Percentiles rank a stretch among this genome's conserved stretches.
phyloP scores from a whole-genome alignment of 2,329 filamentous ascomycete genomes.

The Penicillium sp. region DNA sequence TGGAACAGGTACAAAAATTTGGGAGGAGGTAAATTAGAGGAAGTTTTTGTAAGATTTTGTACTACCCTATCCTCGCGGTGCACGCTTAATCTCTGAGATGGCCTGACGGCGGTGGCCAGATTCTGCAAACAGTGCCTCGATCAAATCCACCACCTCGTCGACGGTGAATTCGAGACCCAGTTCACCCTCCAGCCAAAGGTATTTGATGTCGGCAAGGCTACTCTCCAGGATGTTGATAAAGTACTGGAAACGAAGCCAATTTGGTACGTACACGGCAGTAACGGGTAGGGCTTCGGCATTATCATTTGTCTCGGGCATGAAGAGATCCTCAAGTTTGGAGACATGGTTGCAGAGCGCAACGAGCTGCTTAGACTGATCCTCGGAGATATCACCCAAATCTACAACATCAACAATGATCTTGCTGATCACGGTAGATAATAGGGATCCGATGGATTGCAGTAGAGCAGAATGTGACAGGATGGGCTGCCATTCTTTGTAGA shows the following conservation, averaged over 20 bases:
- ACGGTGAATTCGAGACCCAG: constrained; percentile 63
- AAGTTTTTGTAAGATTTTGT: neutral
- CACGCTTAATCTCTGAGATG: constrained; percentile 59
- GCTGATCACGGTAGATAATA: constrained; percentile 60
- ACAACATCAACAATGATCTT: constrained; percentile 66
- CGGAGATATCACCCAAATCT: constrained; percentile 66
- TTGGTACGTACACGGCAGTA: constrained; percentile 64
- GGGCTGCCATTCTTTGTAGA: constrained; percentile 60
- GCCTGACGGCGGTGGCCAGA: constrained; percentile 61
- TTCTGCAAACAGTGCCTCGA: constrained; percentile 67
- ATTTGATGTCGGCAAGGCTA: constrained; percentile 67
- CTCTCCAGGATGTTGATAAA: constrained; percentile 65
- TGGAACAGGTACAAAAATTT: neutral
- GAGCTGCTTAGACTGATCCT: constrained; percentile 64
- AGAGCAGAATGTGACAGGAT: constrained; percentile 63
- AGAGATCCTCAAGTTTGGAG: constrained; percentile 60
- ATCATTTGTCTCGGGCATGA: constrained; percentile 50
- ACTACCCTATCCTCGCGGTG: constrained; percentile 26
- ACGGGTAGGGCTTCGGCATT: constrained; percentile 50
- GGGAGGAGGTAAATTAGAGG: neutral
- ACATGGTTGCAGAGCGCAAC: constrained; percentile 60
- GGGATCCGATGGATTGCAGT: constrained; percentile 63
- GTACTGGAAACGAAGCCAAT: constrained; percentile 69
- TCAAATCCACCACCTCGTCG: constrained; percentile 65
- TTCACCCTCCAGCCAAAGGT: constrained; percentile 67